Base-by-base conservation (phyloP, 495 filamentous ascomycete genomes). In the Daldinia decipiens region DNA sequence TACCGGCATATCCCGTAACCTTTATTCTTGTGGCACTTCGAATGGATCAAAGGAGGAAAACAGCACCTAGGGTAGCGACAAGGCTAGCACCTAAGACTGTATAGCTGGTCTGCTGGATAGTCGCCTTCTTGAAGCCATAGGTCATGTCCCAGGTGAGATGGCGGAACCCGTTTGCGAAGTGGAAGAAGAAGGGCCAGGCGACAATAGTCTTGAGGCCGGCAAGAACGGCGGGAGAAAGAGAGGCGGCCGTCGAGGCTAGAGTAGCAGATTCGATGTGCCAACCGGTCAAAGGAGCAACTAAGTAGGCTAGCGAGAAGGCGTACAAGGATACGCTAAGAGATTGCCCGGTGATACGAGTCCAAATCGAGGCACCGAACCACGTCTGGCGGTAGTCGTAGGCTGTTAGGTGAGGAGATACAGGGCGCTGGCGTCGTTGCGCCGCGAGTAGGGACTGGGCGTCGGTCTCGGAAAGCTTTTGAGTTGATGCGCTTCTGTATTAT, bases 311-410 rank as follows among this genome's bases (percentile, higher is more conserved):
- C 36, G 89, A 89, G 83, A 93, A 98, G 69, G 90, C 74, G 88
- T 99, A 99, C 59, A 97, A 84, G 27, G 83, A 82, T 62, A 91
- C 91, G 73, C 89, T 90, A 71, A 98, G 82, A 63, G 83, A 75
- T 67, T 84, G 71, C 66, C 93, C 95, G 15, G 92, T 94, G 83
- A 98, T 86, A 74, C 95, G 93, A 85, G 93, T 90, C 79, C 92
- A 82, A 59, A 76, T 81, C 61, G 89, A 93, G 47, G 83, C 80
- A 59, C 78, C 76, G 77, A 91, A 89, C 91, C 91, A 97, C 60
- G 94, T 94, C 76, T 98, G 90, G 82, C 92, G 91, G 67, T 91
- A 90, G 71, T 88, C 85, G 87, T 98, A 99, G 87, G 97, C 94
- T 66, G 80, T 74, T 59, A 99, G 88, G 78, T 99, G 95, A 47